Base-by-base conservation (phyloP, 306 rosid species). In the Benincasa hispida region DNA sequence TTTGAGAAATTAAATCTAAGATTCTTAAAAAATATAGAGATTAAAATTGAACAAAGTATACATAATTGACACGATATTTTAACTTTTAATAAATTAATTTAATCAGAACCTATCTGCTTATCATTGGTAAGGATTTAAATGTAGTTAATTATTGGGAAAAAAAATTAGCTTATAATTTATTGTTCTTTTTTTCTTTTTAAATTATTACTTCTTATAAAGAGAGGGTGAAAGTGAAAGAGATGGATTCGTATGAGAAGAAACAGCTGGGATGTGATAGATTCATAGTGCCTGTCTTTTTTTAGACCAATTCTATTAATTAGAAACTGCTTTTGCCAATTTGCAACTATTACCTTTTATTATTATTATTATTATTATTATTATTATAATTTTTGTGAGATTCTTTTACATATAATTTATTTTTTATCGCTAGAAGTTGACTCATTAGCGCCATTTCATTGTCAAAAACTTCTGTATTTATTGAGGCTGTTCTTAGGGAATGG, bases 211-310 rank as follows among this genome's bases (percentile, higher is more conserved):
- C n/a, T n/a, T n/a, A n/a, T n/a, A n/a, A n/a, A n/a, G 47, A 41
- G 47, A n/a, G 17, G 50, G 50, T 45, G 50, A 45, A 41, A 41
- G 35, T 65, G 72, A 65, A 65, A 65, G 11, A 34, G 37, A 30
- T 67, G 34, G 30, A 39, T 67, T 67, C 32, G 32, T 37, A 15
- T 5, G 24, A 42, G 75, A 70, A 45, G 76, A 70, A 70, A 70
- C 76, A 70, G 76, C 58, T 70, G 76, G 76, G 76, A 72, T 47
- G 76, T 72, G 59, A 72, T 72, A 7, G 59, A 72, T 72, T 32
- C 41, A 68, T 70, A 6, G 41, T 47, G 58, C 25, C 24, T 45
- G 75, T 69, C 75, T 45, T 69, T 69, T 69, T 57, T 69, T 45
- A 69, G 6, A 69, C 13, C 37, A 69, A 45, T 22, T 69, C 21